Evolutionary conservation across 164 flowering plant genomes (phyloP).

Genomic region (Vitis rotundifolia): DNA sequence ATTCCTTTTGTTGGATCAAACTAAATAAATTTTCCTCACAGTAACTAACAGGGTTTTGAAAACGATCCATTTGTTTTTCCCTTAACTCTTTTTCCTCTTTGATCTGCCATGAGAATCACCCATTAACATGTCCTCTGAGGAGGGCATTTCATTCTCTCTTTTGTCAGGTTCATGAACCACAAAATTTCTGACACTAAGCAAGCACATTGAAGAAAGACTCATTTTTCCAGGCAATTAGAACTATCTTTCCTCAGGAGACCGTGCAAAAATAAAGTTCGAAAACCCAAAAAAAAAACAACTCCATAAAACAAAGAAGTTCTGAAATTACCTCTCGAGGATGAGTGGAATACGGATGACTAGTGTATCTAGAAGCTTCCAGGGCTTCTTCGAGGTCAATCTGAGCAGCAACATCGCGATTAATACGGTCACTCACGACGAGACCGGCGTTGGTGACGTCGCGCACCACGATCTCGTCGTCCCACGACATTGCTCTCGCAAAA

Average conservation of each 20-base stretch:
- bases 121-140: no score
- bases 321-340: conserved; percentile 83
- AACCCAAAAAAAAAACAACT: not conserved
- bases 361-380: conserved; percentile 90
- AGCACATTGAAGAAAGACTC: no score
- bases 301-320: not conserved
- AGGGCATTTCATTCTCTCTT: no score
- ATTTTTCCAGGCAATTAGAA: not conserved
- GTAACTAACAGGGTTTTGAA: no score
- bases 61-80: no score
- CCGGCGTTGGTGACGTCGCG: conserved; percentile 89
- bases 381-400: conserved; percentile 91
- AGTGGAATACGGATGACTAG: conserved; percentile 87
- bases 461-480: conserved; percentile 72
- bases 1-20: no score
- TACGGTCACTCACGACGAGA: conserved; percentile 71
- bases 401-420: conserved; percentile 65
- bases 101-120: no score
- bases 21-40: no score
- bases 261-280: not conserved
- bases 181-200: no score
- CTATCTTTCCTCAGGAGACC: not conserved
- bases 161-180: no score
- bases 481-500: conserved; percentile 44
- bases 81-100: no score